Evolutionary conservation across 75 land plant genomes (phyloP), one percentile per base, ranked within the genome.

Genomic region (Selaginella moellendorffii): DNA sequence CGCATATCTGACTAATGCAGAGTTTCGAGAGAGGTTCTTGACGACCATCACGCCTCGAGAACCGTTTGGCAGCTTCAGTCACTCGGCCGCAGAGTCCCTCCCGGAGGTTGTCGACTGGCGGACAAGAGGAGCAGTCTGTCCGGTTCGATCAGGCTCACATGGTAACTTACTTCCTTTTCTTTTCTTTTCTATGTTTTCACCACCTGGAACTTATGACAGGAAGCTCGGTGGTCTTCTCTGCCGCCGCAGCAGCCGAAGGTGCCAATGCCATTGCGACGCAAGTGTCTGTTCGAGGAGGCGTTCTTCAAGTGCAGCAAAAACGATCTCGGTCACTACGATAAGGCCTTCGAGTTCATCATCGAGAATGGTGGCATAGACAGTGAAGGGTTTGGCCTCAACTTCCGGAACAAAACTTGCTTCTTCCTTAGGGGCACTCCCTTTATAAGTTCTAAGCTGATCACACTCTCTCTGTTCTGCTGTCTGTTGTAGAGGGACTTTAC

Each of bases 1-100:
- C 52, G 76, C 82, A 0, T 82, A 83, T 63, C 68, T 80, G 25
- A 73, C 74, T 30, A 78, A 83, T 30, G 80, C 74, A 0, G 85
- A 83, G 63, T 83, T 83, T 65, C 74, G 72, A 58, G 51, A 63
- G 8, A 65, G n/a, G 63, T 52, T 52, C 24, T 14, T 5, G 46
- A 36, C 5, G 14, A 5, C 46, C 14, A 5, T 14, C 10, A 36
- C 10, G 46, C 46, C 14, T 36, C 10, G 10, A 14, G 46, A 14
- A 36, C 14, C 46, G 5, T 36, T 36, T 5, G 14, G 14, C 10
- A 36, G 46, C 14, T 36, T 36, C 14, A 36, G 14, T 5, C 14
- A 36, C 14, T 5, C 46, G 5, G 46, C 5, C 14, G 46, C 46
- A 5, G 14, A 31, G 58, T 18, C n/a, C n/a, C n/a, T 75, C 54